Evolutionary conservation across 306 rosid species (phyloP).

Genomic region (Dryas drummondii): DNA sequence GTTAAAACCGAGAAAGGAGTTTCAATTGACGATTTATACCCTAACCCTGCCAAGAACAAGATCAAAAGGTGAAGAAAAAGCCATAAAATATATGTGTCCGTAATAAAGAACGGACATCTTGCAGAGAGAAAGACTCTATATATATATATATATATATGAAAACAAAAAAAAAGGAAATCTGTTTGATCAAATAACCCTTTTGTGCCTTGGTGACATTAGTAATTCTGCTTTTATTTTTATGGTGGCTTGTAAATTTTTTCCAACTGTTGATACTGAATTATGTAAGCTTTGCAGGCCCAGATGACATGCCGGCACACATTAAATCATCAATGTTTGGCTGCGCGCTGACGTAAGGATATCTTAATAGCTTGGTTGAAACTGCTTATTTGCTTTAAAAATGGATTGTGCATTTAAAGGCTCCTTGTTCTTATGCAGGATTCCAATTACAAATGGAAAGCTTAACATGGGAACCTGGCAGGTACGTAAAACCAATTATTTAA

Average conservation of each 20-base stretch:
- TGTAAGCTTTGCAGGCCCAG: constrained; percentile 63
- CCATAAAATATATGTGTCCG: too few species aligned
- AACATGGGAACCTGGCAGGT: constrained; percentile 99
- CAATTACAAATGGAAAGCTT: constrained; percentile 86
- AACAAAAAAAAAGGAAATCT: too few species aligned
- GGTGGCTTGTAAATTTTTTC: background rate
- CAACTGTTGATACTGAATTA: background rate
- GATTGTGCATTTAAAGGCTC: constrained; percentile 10
- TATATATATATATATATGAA: too few species aligned
- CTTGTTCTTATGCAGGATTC: constrained; percentile 58
- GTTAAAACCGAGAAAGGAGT: too few species aligned
- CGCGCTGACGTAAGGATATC: constrained; percentile 61
- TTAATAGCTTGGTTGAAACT: constrained; percentile 16
- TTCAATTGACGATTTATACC: too few species aligned
- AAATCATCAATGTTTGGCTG: constrained; percentile 97
- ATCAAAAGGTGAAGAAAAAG: too few species aligned
- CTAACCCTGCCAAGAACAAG: too few species aligned
- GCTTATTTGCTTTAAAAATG: constrained; percentile 21
- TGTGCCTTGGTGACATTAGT: background rate
- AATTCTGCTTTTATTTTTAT: background rate
- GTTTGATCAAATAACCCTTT: background rate
- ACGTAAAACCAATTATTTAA: constrained; percentile 8
- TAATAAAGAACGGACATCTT: too few species aligned
- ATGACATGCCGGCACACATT: constrained; percentile 98
- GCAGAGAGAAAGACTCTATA: too few species aligned